Evolutionary conservation across 1,284 basidiomycete genomes (phyloP), one percentile per base, ranked within the genome.

Genomic region (Tetrapyrgos nigripes): DNA sequence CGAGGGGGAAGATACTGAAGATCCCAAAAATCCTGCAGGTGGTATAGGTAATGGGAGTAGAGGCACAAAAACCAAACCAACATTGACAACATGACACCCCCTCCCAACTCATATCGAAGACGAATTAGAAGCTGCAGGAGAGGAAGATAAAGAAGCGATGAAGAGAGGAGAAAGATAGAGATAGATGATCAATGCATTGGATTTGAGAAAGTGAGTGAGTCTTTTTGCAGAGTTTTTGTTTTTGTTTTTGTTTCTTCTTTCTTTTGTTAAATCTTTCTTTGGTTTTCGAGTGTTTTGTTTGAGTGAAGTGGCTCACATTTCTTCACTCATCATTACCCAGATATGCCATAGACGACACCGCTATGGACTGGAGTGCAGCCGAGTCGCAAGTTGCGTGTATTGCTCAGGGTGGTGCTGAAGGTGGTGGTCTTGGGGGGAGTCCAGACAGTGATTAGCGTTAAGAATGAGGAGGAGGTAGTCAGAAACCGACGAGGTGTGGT

Each of bases 101-200:
- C 79, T 89, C 28, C 69, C 82, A 60, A 79, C 79, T 24, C 80
- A 74, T 6, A 76, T 90, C 17, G 81, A 84, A 59, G 83, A 84
- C 8, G 90, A 91, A 71, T 79, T 97, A 11, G 82, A 88, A 45
- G 88, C 89, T 60, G 94, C 89, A 1, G 91, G 90, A 0, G 81
- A 83, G 49, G 76, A 79, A 57, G 80, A 73, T 46, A 59, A 64
- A 59, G 79, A 79, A 62, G 82, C 79, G 51, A 79, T 75, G 56
- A 77, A 76, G 55, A 73, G 81, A 55, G 71, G 80, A 51, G 87
- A 90, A 73, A 85, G 86, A 70, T 94, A 97, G 75, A 82, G 89
- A 21, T 91, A 91, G 73, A 86, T 97, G 81, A 88, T 98, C 54
- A 87, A 92, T 65, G 84, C 92, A 21, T 80, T 97, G 27, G 93